Evolutionary conservation across 257 asterid species (phyloP), one percentile per base, ranked within the genome.

Genomic region (Avicennia marina): DNA sequence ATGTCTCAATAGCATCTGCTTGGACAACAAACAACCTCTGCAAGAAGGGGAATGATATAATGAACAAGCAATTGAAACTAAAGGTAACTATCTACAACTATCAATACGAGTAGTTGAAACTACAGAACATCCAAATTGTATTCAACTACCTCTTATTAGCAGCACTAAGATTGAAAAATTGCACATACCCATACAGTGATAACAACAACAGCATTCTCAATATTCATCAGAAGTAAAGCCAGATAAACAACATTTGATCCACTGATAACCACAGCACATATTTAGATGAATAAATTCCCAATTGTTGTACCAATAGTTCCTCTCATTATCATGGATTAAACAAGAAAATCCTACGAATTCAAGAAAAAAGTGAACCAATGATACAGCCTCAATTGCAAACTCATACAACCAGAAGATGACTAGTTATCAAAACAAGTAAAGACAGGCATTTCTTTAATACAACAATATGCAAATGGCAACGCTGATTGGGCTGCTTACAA

Each of bases 11-110:
- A 63, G 56, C 75, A 71, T 93, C 96, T 25, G 72, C 66, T 72
- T 81, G 94, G 42, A 73, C 84, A 51, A 89, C 80, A 75, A 93
- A 72, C 72, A 93, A 73, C 70, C 81, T 80, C 99, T 93, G 94
- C 75, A 73, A 41, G 54, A 57, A 66, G 63, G 69, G 71, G 59
- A 63, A 64, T 25, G 31, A 50, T 42, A 27, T 56, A 63, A 70
- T 65, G 63, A 45, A 40, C 55, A 43, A 34, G 44, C 66, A 52
- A 48, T 27, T 44, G 20, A 41, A 39, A 50, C 6, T 17, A 47
- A 25, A 16, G 52, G 56, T 31, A n/a, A 57, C 70, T 31, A 34
- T 15, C 18, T n/a, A n/a, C n/a, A n/a, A n/a, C n/a, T n/a, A n/a
- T n/a, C n/a, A n/a, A n/a, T n/a, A n/a, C n/a, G n/a, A n/a, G n/a